phyloP scores from a whole-genome alignment of 2,329 filamentous ascomycete species.

The Whalleya microplaca region DNA sequence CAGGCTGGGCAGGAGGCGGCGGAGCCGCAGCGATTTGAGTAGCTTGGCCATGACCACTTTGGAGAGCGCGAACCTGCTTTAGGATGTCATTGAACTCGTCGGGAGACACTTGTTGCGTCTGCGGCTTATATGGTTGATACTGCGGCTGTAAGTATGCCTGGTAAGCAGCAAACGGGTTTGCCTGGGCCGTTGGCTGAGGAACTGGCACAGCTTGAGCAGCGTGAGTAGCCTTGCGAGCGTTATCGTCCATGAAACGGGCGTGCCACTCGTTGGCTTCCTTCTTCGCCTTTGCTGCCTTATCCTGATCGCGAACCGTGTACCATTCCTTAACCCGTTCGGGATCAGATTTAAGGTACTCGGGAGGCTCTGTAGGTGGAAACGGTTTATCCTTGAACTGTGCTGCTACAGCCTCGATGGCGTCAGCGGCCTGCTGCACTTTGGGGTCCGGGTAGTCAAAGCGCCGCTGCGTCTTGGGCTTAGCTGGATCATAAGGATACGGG shows the following conservation, averaged over 20 bases:
- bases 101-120: constrained; percentile 16
- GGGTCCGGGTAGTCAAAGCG: constrained; percentile 48
- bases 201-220: constrained; percentile 1
- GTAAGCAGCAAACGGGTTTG: constrained; percentile 7
- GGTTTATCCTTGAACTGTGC: constrained; percentile 49
- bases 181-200: constrained; percentile 7
- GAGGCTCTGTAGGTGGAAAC: constrained; percentile 55
- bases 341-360: constrained; percentile 54
- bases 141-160: constrained; percentile 23
- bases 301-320: constrained; percentile 53
- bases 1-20: constrained; percentile 26
- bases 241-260: constrained; percentile 39
- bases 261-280: constrained; percentile 44
- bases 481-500: constrained; percentile 42
- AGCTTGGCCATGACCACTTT: constrained; percentile 24
- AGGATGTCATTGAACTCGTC: constrained; percentile 30
- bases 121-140: constrained; percentile 21
- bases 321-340: constrained; percentile 54
- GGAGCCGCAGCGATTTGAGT: constrained; percentile 20
- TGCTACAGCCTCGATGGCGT: constrained; percentile 47
- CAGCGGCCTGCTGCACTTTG: constrained; percentile 46
- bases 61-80: constrained; percentile 32
- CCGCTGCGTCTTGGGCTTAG: constrained; percentile 35
- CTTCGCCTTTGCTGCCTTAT: constrained; percentile 43
- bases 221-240: constrained; percentile 32